Evolutionary conservation across 176 grass and related monocot genomes (phyloP), one percentile per base, ranked within the genome.

Genomic region (Oryza australiensis): DNA sequence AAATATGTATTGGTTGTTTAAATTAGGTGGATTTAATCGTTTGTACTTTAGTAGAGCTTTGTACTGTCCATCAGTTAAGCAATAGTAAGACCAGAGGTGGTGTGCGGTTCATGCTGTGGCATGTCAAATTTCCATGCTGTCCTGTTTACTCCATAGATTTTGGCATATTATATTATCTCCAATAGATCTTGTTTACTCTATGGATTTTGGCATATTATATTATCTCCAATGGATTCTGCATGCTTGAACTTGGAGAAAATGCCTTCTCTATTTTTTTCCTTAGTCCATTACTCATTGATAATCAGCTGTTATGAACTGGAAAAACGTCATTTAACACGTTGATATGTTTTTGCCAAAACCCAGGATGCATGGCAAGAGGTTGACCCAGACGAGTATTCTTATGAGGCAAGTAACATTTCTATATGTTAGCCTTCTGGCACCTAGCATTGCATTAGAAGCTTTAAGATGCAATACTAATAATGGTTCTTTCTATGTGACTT

Each of bases 341-440:
- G 38, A 30, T 51, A 55, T 62, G 26, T 73, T 87, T 87, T 68
- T 73, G 41, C 71, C 38, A 74, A 90, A 57, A 86, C 23, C 37
- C 80, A 98, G 96, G 96, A 99, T 88, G 85, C 91, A 74, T 99
- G 96, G 96, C 91, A 99, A 73, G 96, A 99, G 84, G 85, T 94
- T 88, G 96, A 99, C 85, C 91, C 91, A 64, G 96, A 95, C 62
- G 96, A 99, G 85, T 99, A 92, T 46, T 93, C 87, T 40, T 99
- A 99, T 64, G 96, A 99, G 91, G 96, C 81, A 93, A 75, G 69
- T 76, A 62, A 29, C 15, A 73, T 72, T 67, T 77, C 12, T 78
- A 79, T 35, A 35, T 72, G 1, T 63, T 74, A 63, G 16, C 26
- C 20, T 72, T 88, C 62, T 68, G 64, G 42, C 18, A 11, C 12